These are phyloP conservation scores for Hypocrella siamensis DNA, from an alignment of 2,329 filamentous ascomycete species.

Conservation along the genomic window DNA sequence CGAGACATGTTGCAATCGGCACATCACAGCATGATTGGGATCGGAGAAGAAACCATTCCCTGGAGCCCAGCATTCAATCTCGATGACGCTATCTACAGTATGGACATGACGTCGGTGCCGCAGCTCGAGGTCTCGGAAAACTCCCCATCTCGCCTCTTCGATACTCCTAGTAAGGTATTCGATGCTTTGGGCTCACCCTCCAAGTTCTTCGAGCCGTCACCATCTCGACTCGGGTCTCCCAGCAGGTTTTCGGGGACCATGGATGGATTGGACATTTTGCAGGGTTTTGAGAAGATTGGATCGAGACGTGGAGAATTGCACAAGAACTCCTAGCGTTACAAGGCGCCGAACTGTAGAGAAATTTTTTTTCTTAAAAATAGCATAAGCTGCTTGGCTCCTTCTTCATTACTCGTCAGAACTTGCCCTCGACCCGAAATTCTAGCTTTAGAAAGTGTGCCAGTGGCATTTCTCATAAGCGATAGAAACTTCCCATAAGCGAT, in stretches of 20 bases:
- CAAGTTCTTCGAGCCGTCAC: constrained; percentile 27
- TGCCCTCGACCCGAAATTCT: no score
- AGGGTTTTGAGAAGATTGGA: constrained; percentile 64
- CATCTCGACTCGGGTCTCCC: constrained; percentile 26
- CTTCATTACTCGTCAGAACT: no score
- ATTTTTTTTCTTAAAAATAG: no score
- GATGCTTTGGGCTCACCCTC: constrained; percentile 39
- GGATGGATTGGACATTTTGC: constrained; percentile 51
- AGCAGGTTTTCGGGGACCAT: constrained; percentile 29
- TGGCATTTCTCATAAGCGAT: no score
- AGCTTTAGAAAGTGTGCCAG: no score
- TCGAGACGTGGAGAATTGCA: no score
- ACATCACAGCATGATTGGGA: constrained; percentile 27
- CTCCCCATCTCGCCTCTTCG: constrained; percentile 18
- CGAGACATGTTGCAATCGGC: constrained; percentile 70
- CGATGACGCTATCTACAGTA: constrained; percentile 36
- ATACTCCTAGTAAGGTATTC: constrained; percentile 43
- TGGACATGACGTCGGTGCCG: constrained; percentile 30
- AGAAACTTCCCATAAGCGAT: no score
- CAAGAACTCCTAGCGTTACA: no score
- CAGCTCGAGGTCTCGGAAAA: constrained; percentile 50
- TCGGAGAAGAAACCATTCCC: constrained; percentile 31
- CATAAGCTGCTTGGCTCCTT: no score
- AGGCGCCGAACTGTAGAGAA: no score
- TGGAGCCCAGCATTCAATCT: constrained; percentile 55